Evolutionary conservation across 2,329 filamentous ascomycete species (phyloP), one percentile per base, ranked within the genome.

Genomic region (Sclerotinia glacialis): DNA sequence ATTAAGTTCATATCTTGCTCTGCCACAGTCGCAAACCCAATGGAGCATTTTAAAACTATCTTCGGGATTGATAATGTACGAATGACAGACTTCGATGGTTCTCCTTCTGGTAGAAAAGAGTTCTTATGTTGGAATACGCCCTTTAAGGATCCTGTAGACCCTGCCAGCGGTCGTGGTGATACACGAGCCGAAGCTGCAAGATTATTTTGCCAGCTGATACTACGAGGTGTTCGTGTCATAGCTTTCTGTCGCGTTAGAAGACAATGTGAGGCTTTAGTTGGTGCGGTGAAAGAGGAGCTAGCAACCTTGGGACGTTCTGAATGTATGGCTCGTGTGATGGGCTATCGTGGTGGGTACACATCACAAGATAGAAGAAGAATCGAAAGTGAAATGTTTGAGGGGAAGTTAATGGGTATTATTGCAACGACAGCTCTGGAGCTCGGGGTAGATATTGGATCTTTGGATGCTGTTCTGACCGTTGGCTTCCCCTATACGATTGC

Each of bases 101-200:
- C 93, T 0, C 95, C 95, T 0, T 92, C 92, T 7, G 92, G 94
- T 0, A 84, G 92, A 28, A 98, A 98, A 76, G 94, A 98, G 74
- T 98, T 98, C 67, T 76, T 99, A 8, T 98, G 93, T 77, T 99
- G 95, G 95, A 98, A 99, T 73, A 97, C 94, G 0, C 95, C 95
- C 0, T 97, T 87, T 78, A 96, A 93, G 76, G 94, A 97, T 72
- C 92, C 94, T 0, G 85, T 83, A 0, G 94, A 98, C 77, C 91
- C 93, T 11, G 87, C 90, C 0, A 96, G 92, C 72, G 94, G 95
- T 1, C 86, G 95, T 67, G 92, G 91, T 18, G 92, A 92, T 76
- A 88, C 89, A 4, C 87, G 96, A 76, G 84, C 86, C 5, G 94
- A 99, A 78, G 90, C 92, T n/a, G 92, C 95, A 1, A 88, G 91